phyloP scores from a whole-genome alignment of 129 eudicot species.

The Escallonia rubra region DNA sequence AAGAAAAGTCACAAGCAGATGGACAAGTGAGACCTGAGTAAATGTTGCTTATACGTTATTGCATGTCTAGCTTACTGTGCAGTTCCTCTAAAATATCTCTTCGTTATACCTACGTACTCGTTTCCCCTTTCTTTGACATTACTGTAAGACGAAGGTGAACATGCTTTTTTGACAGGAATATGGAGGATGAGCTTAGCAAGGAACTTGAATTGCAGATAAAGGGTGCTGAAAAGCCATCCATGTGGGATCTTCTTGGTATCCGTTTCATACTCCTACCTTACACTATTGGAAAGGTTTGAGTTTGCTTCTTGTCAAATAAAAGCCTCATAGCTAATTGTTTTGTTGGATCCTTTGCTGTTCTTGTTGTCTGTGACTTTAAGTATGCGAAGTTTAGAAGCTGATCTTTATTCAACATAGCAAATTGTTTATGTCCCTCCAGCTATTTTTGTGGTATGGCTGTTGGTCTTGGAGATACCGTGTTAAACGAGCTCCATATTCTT shows the following conservation, averaged over 20 bases:
- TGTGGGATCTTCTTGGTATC: constrained; percentile 83
- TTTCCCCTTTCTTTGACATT: neutral
- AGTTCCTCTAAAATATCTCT: neutral
- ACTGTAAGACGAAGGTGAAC: constrained; percentile 1
- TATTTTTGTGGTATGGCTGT: constrained; percentile 63
- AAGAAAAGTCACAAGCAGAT: constrained; percentile 78
- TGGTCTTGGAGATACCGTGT: constrained; percentile 94
- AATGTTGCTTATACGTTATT: neutral
- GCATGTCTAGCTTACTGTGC: neutral
- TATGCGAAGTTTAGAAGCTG: neutral
- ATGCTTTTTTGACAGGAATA: constrained; percentile 44
- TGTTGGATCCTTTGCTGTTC: no score
- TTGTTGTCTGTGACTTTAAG: neutral
- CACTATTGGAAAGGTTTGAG: constrained; percentile 71
- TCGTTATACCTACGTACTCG: neutral
- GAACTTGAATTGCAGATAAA: constrained; percentile 95
- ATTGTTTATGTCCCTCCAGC: constrained; percentile 32
- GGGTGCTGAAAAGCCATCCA: constrained; percentile 92
- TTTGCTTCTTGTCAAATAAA: neutral
- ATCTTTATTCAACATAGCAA: neutral
- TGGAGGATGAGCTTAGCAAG: constrained; percentile 79
- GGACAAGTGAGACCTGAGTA: constrained; percentile 49
- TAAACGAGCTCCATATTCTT: constrained; percentile 67
- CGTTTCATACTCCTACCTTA: constrained; percentile 86
- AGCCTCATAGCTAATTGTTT: no score